These are phyloP conservation scores for Polyrhizophydium stewartii DNA, from an alignment of 371 early-diverging fungal genomes.

Conservation along the genomic window DNA sequence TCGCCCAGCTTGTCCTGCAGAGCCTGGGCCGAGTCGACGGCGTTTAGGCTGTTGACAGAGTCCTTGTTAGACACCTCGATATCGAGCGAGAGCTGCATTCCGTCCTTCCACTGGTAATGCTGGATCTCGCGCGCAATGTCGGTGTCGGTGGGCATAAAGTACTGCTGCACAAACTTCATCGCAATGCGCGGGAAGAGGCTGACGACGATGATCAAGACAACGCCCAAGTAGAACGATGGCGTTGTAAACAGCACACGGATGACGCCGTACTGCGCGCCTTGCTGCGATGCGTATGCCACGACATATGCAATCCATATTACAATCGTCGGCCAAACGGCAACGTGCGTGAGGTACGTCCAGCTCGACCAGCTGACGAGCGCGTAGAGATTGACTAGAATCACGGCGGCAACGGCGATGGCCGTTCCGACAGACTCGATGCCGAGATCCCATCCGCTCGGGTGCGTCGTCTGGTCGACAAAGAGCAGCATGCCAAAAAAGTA, in stretches of 20 bases:
- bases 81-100: slow-evolving; percentile 11
- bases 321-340: slow-evolving; percentile 22
- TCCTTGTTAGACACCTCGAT: neutral
- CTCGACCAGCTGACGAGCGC: slow-evolving; percentile 67
- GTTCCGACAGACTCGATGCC: slow-evolving; percentile 74
- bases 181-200: slow-evolving; percentile 47
- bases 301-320: slow-evolving; percentile 45
- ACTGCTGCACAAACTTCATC: slow-evolving; percentile 41
- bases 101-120: slow-evolving; percentile 27
- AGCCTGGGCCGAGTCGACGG: neutral
- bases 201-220: slow-evolving; percentile 44
- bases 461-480: slow-evolving; percentile 39
- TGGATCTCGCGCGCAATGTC: slow-evolving; percentile 61
- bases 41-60: neutral
- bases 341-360: slow-evolving; percentile 66
- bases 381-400: slow-evolving; percentile 77
- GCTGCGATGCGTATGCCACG: slow-evolving; percentile 49
- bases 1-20: neutral
- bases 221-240: slow-evolving; percentile 69
- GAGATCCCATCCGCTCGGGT: slow-evolving; percentile 52
- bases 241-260: slow-evolving; percentile 45
- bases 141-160: slow-evolving; percentile 56
- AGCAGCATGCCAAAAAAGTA: slow-evolving; percentile 66
- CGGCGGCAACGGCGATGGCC: slow-evolving; percentile 64
- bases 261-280: slow-evolving; percentile 54